Conservation (phyloP, 192 early-diverging fungal genomes). For the Neocallimastix lanati region DNA sequence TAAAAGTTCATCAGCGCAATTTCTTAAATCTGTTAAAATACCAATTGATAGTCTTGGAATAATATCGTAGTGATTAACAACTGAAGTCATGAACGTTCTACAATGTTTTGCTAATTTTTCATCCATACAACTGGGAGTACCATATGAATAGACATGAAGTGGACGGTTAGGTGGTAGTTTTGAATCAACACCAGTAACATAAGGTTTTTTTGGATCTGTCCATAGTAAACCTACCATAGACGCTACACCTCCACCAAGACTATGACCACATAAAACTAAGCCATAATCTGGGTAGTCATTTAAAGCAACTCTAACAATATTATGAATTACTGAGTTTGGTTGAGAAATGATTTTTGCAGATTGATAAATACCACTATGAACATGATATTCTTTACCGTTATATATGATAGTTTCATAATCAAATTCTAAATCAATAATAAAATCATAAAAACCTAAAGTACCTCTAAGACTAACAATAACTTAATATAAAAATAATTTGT, state of each 20-base stretch:
- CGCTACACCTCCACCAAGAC: slow-evolving; percentile 72
- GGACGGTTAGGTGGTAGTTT: slow-evolving; percentile 49
- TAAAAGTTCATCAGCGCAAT: background rate
- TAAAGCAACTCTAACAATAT: slow-evolving; percentile 50
- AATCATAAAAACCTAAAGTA: background rate
- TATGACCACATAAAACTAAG: slow-evolving; percentile 72
- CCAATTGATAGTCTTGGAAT: slow-evolving; percentile 59
- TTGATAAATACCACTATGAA: slow-evolving; percentile 4
- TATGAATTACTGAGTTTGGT: slow-evolving; percentile 45
- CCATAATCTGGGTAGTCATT: slow-evolving; percentile 56
- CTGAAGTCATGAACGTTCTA: slow-evolving; percentile 53
- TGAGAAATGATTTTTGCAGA: slow-evolving; percentile 51
- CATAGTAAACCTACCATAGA: slow-evolving; percentile 58
- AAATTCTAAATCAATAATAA: background rate
- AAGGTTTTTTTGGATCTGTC: slow-evolving; percentile 22
- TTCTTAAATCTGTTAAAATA: slow-evolving; percentile 35
- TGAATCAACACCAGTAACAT: slow-evolving; percentile 8
- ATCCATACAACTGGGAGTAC: slow-evolving; percentile 59
- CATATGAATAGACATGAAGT: slow-evolving; percentile 72
- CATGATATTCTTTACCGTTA: background rate
- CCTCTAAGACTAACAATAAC: background rate
- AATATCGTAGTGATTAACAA: slow-evolving; percentile 66
- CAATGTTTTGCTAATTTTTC: slow-evolving; percentile 46
- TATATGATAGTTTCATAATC: background rate
- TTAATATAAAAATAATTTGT: background rate